These are phyloP conservation scores for Arthrobotrys sinensis DNA, from an alignment of 2,329 filamentous ascomycete genomes.

Conservation along the genomic window DNA sequence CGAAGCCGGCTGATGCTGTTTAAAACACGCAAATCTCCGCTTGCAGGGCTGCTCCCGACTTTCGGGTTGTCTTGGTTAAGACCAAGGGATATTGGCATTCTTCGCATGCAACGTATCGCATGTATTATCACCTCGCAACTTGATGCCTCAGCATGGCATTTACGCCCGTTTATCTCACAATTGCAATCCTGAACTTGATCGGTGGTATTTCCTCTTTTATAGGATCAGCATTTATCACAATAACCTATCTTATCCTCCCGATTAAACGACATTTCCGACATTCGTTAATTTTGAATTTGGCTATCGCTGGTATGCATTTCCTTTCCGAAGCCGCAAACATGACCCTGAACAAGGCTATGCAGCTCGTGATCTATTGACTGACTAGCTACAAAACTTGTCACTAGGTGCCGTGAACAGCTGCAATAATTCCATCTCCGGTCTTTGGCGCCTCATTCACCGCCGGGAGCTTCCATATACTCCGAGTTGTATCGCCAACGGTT, in stretches of 20 bases:
- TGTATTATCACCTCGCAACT: no score
- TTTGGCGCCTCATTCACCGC: slow-evolving; percentile 65
- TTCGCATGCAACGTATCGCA: no score
- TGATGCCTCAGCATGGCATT: slow-evolving; percentile 27
- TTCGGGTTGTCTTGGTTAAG: no score
- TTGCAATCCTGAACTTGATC: slow-evolving; percentile 49
- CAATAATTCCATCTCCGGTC: slow-evolving; percentile 69
- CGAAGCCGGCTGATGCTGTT: no score
- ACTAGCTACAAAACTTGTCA: background rate
- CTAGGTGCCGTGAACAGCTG: slow-evolving; percentile 68
- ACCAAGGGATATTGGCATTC: no score
- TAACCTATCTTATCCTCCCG: slow-evolving; percentile 58
- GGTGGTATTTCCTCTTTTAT: slow-evolving; percentile 56
- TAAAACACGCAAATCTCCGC: no score
- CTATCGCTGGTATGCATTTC: slow-evolving; percentile 49
- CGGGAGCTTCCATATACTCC: slow-evolving; percentile 64
- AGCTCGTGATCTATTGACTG: background rate
- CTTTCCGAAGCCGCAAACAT: no score
- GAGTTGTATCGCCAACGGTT: slow-evolving; percentile 69
- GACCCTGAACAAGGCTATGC: no score
- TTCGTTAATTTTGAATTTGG: slow-evolving; percentile 58
- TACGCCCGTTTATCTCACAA: slow-evolving; percentile 41
- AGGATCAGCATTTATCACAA: slow-evolving; percentile 54
- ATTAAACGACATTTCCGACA: slow-evolving; percentile 61
- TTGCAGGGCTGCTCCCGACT: no score